A percentile compares a stretch with the other conserved stretches of the same genome.
phyloP scores from a whole-genome alignment of 2,329 filamentous ascomycete genomes.

The Scleromitrula shiraiana region DNA sequence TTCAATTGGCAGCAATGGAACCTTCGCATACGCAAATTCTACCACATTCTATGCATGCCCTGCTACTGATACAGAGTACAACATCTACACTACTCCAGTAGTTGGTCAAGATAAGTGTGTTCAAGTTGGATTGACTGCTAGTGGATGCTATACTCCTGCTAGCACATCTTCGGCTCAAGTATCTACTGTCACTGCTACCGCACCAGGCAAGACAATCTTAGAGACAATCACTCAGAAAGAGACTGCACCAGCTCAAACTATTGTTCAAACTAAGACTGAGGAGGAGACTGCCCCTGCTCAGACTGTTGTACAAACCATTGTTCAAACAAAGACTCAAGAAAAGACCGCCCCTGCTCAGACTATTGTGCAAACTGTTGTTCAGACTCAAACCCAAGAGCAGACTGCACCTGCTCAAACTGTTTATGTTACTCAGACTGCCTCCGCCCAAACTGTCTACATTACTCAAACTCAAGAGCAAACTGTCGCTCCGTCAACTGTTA shows the following conservation, averaged over 20 bases:
- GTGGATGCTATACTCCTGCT: conserved; percentile 29
- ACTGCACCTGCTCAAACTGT: not conserved
- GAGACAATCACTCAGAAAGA: conserved; percentile 6
- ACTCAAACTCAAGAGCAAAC: not conserved
- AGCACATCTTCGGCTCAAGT: not conserved
- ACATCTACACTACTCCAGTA: conserved; percentile 42
- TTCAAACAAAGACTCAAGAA: not conserved
- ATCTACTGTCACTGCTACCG: conserved; percentile 1
- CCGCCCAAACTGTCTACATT: not conserved
- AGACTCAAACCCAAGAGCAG: not conserved
- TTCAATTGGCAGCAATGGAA: conserved; percentile 37
- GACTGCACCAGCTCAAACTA: conserved; percentile 1
- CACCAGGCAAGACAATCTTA: conserved; percentile 10
- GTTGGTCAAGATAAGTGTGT: conserved; percentile 40
- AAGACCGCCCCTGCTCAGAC: not conserved
- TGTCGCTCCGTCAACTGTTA: not conserved
- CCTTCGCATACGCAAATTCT: conserved; percentile 45
- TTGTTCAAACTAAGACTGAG: not conserved
- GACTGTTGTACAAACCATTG: not conserved
- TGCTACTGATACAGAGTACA: conserved; percentile 44
- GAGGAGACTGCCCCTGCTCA: not conserved
- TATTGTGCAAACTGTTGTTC: too few relatives aligned
- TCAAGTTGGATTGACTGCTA: conserved; percentile 38
- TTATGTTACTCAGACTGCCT: not conserved
- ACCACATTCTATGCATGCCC: conserved; percentile 53